Evolutionary conservation across 176 grass and related monocot species (phyloP).

Genomic region (Phoenix roebelenii): DNA sequence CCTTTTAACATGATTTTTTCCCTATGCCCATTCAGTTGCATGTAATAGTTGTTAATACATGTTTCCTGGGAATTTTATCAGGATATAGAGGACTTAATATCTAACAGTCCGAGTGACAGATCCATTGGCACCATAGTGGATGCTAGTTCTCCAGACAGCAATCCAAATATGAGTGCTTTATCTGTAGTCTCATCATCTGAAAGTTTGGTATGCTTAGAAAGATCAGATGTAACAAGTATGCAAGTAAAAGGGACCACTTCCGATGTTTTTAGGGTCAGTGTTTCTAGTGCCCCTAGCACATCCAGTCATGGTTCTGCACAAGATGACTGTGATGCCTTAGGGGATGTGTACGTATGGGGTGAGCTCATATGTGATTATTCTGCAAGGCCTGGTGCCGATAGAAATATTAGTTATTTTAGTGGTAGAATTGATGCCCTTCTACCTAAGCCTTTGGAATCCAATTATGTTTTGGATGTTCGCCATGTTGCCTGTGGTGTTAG

Average conservation of each 20-base stretch:
- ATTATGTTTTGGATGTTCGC: constrained; percentile 64
- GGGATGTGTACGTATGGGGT: constrained; percentile 84
- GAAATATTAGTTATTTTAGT: constrained; percentile 24
- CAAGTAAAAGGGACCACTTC: constrained; percentile 54
- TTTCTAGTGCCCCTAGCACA: constrained; percentile 87
- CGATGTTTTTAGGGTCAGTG: constrained; percentile 85
- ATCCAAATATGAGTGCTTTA: neutral
- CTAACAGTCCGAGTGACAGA: constrained; percentile 11
- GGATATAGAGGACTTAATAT: constrained; percentile 15
- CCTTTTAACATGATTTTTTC: no score
- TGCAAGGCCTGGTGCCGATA: constrained; percentile 32
- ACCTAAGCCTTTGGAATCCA: constrained; percentile 79
- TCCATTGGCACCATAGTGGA: constrained; percentile 6
- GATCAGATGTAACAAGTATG: constrained; percentile 76
- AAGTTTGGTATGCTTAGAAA: constrained; percentile 18
- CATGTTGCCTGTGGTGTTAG: constrained; percentile 78
- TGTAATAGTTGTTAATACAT: neutral
- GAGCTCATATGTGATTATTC: constrained; percentile 73
- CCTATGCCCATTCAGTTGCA: no score
- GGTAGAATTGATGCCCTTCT: constrained; percentile 55
- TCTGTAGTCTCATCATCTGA: constrained; percentile 18
- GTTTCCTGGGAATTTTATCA: constrained; percentile 2
- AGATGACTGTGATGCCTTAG: constrained; percentile 82
- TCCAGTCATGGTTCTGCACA: constrained; percentile 94
- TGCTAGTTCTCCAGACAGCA: constrained; percentile 19